Base-by-base conservation (phyloP, 2,329 filamentous ascomycete species). In the Trichoderma pleuroti region DNA sequence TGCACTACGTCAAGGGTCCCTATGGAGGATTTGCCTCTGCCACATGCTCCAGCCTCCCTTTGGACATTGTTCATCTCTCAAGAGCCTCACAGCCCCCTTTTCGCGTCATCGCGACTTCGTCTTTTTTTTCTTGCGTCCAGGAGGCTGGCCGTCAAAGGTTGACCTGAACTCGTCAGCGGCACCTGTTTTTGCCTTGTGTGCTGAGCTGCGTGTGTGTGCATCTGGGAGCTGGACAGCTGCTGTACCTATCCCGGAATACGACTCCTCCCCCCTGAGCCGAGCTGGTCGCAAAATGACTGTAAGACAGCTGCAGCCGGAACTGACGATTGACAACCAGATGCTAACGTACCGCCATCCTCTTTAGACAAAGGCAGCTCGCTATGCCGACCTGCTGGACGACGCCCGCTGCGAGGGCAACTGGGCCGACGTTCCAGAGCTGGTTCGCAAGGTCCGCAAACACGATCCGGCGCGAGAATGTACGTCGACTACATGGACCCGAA, bases 371-470 rank as follows among this genome's bases (percentile, higher is more conserved):
- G 94, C 91, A 73, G 87, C 87, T 75, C 89, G 91, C 79, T 98
- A 98, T 82, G 87, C 97, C 75, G 86, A 88, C 79, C 89, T 90
- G 81, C 88, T 99, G 78, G 93, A 98, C 80, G 87, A 91, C 75
- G 94, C 93, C 74, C 92, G 96, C 77, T 97, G 93, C 81, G 90
- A 95, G 77, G 94, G 92, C 66, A 91, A 90, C 80, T 99, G 96
- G 96, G 86, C 90, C 75, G 89, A 92, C 34, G 87, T 98, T 34
- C 93, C 93, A 30, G 95, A 98, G 83, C 87, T 97, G 73, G 91
- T 96, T 76, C 90, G 95, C 80, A 99, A 99, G 82, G 88, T 98
- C 77, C 92, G 92, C 78, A 98, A 99, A 82, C 95, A 99, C 86
- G 93, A 94, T 76, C 91, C 94, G 52, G 88, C 92, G 72, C 89